Evolutionary conservation across 176 grass and related monocot genomes (phyloP).

Genomic region (Zea mays): DNA sequence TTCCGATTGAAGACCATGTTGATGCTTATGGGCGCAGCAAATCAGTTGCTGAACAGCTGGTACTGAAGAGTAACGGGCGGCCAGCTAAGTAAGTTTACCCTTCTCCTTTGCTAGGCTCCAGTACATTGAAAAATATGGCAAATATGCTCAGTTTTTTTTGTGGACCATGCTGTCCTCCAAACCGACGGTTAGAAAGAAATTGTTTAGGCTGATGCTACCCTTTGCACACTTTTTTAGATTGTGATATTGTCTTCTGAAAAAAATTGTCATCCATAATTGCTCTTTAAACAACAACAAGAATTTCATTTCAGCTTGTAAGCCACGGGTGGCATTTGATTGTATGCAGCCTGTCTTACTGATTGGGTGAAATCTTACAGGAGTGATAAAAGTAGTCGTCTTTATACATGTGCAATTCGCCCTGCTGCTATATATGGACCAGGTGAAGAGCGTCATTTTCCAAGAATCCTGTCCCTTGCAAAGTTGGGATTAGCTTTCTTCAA

Average conservation of each 20-base stretch:
- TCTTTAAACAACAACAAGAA: neutral
- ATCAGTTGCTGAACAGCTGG: conserved; percentile 79
- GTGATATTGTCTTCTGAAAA: neutral
- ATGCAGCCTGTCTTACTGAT: conserved; percentile 10
- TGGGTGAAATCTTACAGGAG: conserved; percentile 34
- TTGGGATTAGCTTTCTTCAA: conserved; percentile 71
- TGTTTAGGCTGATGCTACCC: neutral
- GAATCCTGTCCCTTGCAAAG: conserved; percentile 87
- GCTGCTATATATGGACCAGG: conserved; percentile 94
- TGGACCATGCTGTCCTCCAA: neutral
- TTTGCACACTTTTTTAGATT: neutral
- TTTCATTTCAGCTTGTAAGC: conserved; percentile 12
- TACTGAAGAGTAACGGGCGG: conserved; percentile 80
- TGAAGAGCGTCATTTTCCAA: conserved; percentile 87
- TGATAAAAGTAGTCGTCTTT: conserved; percentile 47
- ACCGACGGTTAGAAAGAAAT: neutral
- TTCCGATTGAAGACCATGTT: conserved; percentile 77
- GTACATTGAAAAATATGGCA: neutral
- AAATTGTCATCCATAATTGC: neutral
- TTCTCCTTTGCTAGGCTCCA: neutral
- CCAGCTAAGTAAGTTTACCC: conserved; percentile 66
- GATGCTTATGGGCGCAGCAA: conserved; percentile 93
- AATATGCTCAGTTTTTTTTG: neutral
- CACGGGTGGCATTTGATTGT: conserved; percentile 5
- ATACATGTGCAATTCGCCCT: conserved; percentile 90